These are phyloP conservation scores for Cladosporium halotolerans DNA, from an alignment of 2,329 filamentous ascomycete species.

Conservation along the genomic window DNA sequence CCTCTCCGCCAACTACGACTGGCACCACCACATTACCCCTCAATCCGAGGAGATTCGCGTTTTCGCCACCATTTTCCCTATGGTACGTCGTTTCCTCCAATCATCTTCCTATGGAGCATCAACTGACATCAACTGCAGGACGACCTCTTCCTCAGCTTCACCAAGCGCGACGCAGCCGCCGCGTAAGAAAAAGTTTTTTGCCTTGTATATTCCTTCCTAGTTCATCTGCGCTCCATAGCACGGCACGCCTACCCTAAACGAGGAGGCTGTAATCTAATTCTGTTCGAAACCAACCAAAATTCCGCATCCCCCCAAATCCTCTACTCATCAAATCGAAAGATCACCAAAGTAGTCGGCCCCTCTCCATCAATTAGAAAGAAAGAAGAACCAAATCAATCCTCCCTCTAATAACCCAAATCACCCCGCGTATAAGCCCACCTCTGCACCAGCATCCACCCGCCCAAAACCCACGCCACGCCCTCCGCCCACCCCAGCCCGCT, in stretches of 20 bases:
- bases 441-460: slow-evolving; percentile 9
- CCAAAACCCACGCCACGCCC: background rate
- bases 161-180: slow-evolving; percentile 5
- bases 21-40: slow-evolving; percentile 80
- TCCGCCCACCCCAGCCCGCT: background rate
- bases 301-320: too few species aligned
- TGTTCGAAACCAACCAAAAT: background rate
- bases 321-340: too few species aligned
- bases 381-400: too few species aligned
- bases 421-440: too few species aligned
- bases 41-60: slow-evolving; percentile 92
- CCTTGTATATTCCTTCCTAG: background rate
- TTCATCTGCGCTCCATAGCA: background rate
- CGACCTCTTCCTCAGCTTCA: slow-evolving; percentile 14
- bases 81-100: slow-evolving; percentile 52
- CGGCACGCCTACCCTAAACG: background rate
- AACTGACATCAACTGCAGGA: slow-evolving; percentile 8
- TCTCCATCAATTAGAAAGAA: too few species aligned
- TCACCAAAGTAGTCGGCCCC: too few species aligned
- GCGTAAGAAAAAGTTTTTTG: slow-evolving; percentile 2
- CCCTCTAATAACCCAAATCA: too few species aligned
- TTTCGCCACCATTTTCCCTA: slow-evolving; percentile 96
- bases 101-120: background rate
- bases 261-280: slow-evolving; percentile 8
- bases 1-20: slow-evolving; percentile 49